Conservation (phyloP, 2,329 filamentous ascomycete species). For the Fusarium sp. region DNA sequence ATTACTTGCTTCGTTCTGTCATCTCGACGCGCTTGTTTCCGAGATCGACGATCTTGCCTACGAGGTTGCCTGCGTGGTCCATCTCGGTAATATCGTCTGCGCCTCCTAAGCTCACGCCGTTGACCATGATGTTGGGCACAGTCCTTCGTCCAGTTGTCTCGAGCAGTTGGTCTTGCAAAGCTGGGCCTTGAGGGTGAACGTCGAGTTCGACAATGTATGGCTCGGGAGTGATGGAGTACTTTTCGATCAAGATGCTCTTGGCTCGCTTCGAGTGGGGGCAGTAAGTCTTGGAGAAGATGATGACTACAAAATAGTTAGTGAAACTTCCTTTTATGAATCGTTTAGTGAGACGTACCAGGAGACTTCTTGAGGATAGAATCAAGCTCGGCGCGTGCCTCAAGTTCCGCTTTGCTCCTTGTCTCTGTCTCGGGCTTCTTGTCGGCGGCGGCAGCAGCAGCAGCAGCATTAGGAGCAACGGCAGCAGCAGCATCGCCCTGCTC, state of each 20-base stretch:
- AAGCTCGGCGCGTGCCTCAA: constrained; percentile 76
- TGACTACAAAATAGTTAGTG: constrained; percentile 65
- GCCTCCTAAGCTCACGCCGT: constrained; percentile 89
- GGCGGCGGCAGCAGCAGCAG: constrained; percentile 12
- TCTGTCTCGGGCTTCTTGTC: constrained; percentile 58
- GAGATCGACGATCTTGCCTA: constrained; percentile 76
- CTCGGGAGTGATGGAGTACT: constrained; percentile 83
- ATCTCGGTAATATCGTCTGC: constrained; percentile 85
- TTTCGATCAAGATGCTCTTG: constrained; percentile 84
- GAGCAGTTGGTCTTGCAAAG: constrained; percentile 77
- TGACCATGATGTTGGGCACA: constrained; percentile 91
- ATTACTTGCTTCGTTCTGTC: constrained; percentile 54
- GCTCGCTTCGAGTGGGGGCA: constrained; percentile 88
- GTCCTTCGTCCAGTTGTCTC: constrained; percentile 83
- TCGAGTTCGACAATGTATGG: constrained; percentile 94
- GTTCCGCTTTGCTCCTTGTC: constrained; percentile 68
- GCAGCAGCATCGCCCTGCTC: constrained; percentile 31
- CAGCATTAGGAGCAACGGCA: constrained; percentile 5
- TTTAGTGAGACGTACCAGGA: constrained; percentile 70
- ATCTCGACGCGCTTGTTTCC: constrained; percentile 73
- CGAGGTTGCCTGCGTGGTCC: constrained; percentile 73
- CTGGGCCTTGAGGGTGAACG: constrained; percentile 76
- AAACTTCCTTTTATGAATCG: background rate
- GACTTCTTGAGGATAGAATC: constrained; percentile 84
- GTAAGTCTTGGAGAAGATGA: constrained; percentile 96